Base-by-base conservation (phyloP, 495 filamentous ascomycete genomes). In the Tuber indicum region DNA sequence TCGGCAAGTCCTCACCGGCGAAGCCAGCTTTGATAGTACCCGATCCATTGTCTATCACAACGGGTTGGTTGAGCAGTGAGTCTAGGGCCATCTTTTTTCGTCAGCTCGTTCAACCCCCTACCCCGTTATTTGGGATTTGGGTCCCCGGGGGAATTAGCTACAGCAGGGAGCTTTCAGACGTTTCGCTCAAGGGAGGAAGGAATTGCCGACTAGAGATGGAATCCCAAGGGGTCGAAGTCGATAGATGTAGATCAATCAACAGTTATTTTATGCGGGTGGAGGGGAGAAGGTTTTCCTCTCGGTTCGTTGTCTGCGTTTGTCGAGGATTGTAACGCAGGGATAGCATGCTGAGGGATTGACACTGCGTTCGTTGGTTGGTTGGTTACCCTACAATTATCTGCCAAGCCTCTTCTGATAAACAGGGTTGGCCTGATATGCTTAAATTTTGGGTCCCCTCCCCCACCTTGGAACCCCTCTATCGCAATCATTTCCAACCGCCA, bases 31-130 rank as follows among this genome's bases (percentile, higher is more conserved):
- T 90, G 82, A 99, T 98, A 2, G 96, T 99, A 66, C 96, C 96
- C 76, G 93, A 97, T 84, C 96, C 96, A 87, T 98, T 99, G 90
- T 98, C 96, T 81, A 99, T 92, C 81, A 99, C 96, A 82, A 99
- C 96, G 72, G 96, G 94, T 79, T 94, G 94, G 86, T 98, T 98
- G 87, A 95, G 94, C 74, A 97, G 91, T 77, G 91, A 92, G 85
- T 97, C 93, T 72, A 81, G 79, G 36, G 83, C 82, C 76, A 83
- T 84, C 72, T 71, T 75, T 46, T 47, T 75, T 62, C 26, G 52
- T 71, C 32, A 72, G 79, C 72, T 17, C 36, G 44, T 72, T 72
- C 36, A 62, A 26, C 17, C 36, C 26, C 12, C 58, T 62, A 26
- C 21, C 49, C 49, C 23, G 23, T n/a, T 58, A 2, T 26, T 58